Percentiles rank a stretch among this genome's conserved stretches.
These are phyloP conservation scores for Magnolia sinica DNA, from an alignment of 164 flowering plant genomes.

Conservation along the genomic window DNA sequence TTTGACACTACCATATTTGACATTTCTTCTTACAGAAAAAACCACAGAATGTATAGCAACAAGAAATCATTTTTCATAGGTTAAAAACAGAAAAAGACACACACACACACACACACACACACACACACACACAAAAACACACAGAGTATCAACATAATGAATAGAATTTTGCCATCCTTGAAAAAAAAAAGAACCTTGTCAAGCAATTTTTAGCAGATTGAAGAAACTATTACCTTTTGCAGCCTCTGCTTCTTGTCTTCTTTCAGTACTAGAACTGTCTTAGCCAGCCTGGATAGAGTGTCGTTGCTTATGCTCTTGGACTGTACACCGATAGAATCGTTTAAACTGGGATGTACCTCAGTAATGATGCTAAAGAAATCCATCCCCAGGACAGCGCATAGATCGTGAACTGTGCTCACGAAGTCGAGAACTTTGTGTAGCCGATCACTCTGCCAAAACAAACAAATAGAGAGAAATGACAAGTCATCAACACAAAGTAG, in stretches of 20 bases:
- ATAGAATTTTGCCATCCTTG: not conserved
- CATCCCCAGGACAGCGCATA: constrained; percentile 88
- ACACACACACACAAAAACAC: too few relatives aligned
- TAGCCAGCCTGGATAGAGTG: constrained; percentile 68
- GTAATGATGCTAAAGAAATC: constrained; percentile 81
- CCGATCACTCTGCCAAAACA: constrained; percentile 67
- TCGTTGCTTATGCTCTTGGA: constrained; percentile 93
- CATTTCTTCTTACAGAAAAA: not conserved
- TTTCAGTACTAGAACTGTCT: constrained; percentile 65
- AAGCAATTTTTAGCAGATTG: too few relatives aligned
- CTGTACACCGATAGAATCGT: constrained; percentile 75
- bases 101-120: too few relatives aligned
- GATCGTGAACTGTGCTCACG: constrained; percentile 91
- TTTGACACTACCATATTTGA: too few relatives aligned
- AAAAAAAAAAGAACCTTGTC: too few relatives aligned
- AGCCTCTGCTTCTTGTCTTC: constrained; percentile 87
- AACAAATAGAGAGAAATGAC: not conserved
- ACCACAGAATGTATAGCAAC: not conserved
- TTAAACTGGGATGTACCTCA: constrained; percentile 90
- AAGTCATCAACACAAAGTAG: not conserved
- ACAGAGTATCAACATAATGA: not conserved
- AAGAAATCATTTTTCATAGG: not conserved
- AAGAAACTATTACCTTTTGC: constrained; percentile 53
- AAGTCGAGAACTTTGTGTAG: constrained; percentile 87
- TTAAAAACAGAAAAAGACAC: not conserved